These are phyloP conservation scores for Phytophthora foliorum DNA, from an alignment of 352 stramenopile genomes.

Conservation along the genomic window DNA sequence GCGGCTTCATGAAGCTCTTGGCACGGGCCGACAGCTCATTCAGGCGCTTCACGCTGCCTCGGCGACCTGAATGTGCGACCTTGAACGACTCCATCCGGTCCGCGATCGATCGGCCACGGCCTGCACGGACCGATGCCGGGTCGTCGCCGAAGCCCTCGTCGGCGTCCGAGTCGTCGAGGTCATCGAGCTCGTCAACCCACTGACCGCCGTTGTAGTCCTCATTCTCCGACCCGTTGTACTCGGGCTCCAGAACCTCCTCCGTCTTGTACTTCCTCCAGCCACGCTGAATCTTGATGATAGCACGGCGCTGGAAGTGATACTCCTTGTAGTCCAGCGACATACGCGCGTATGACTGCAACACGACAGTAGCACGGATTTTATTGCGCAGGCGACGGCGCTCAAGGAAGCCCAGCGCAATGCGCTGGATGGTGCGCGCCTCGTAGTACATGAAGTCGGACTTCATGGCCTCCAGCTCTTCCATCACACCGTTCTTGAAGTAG, in stretches of 20 bases:
- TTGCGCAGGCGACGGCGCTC: conserved; percentile 75
- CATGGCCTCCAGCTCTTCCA: conserved; percentile 95
- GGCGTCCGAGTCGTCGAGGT: conserved; percentile 56
- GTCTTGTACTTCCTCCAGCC: conserved; percentile 67
- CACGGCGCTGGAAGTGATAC: conserved; percentile 73
- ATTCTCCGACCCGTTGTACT: conserved; percentile 45
- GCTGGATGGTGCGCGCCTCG: conserved; percentile 89
- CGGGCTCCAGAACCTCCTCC: conserved; percentile 36
- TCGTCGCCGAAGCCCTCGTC: conserved; percentile 68
- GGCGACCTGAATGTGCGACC: conserved; percentile 48
- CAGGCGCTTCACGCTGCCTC: conserved; percentile 74
- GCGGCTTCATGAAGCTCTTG: conserved; percentile 76
- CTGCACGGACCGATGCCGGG: conserved; percentile 37
- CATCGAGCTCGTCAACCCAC: conserved; percentile 58
- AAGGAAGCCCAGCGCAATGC: conserved; percentile 83
- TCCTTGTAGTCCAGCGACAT: conserved; percentile 84
- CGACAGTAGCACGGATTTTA: conserved; percentile 74
- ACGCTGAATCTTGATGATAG: conserved; percentile 80
- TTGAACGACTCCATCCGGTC: conserved; percentile 78
- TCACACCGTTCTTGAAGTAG: conserved; percentile 96
- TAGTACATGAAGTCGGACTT: conserved; percentile 94
- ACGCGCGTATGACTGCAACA: conserved; percentile 84
- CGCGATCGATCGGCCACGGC: conserved; percentile 57
- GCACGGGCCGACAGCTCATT: conserved; percentile 76
- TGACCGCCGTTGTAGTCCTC: conserved; percentile 54